Evolutionary conservation across 257 asterid genomes (phyloP).

Genomic region (Rhazya stricta): DNA sequence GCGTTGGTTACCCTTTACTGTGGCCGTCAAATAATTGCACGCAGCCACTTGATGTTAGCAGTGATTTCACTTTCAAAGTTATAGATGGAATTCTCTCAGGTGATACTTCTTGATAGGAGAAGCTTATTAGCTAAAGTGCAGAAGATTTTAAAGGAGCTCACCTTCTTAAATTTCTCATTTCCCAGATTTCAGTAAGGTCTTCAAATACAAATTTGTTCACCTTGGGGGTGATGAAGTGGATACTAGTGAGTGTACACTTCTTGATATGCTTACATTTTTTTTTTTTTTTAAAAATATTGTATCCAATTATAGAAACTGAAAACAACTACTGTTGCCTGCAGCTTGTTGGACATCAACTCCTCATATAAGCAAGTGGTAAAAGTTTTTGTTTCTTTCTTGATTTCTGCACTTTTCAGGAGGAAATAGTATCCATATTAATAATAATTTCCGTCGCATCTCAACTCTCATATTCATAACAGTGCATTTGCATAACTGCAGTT

Average conservation of each 20-base stretch:
- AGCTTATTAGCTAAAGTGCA: background rate
- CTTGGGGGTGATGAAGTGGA: constrained; percentile 96
- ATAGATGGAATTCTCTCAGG: constrained; percentile 91
- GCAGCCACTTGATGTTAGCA: constrained; percentile 91
- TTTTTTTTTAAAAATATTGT: background rate
- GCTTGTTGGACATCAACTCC: constrained; percentile 84
- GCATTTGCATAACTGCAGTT: no score
- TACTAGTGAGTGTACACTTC: constrained; percentile 47
- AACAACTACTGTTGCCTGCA: constrained; percentile 28
- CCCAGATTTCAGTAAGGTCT: constrained; percentile 89
- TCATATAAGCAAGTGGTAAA: constrained; percentile 42
- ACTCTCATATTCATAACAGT: background rate
- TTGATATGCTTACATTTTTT: background rate
- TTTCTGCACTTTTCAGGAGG: background rate
- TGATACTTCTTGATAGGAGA: constrained; percentile 16
- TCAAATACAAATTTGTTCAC: constrained; percentile 83
- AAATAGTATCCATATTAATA: background rate
- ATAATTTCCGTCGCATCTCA: background rate
- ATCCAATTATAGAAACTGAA: background rate
- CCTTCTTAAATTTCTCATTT: constrained; percentile 8
- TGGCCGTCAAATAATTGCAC: constrained; percentile 77
- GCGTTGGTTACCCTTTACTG: constrained; percentile 73
- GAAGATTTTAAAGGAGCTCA: background rate
- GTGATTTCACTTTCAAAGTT: constrained; percentile 71
- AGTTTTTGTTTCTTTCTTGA: background rate